Evolutionary conservation across 2,329 filamentous ascomycete genomes (phyloP).

Genomic region (Aspergillus fumigatiaffinis): DNA sequence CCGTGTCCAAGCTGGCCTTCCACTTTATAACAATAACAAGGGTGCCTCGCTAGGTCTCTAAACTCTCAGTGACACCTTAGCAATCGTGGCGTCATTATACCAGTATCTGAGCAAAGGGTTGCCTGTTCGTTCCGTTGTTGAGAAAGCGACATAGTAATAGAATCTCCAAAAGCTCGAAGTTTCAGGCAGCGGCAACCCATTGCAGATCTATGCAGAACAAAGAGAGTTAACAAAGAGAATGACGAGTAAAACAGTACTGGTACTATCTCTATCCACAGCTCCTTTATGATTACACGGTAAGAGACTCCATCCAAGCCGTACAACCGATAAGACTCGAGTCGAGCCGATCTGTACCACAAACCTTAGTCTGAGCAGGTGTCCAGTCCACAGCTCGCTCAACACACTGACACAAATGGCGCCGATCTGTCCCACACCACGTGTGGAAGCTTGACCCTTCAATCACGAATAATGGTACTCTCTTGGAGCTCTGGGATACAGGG

Average conservation of each 20-base stretch:
- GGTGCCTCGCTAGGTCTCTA: neutral
- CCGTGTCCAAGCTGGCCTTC: neutral
- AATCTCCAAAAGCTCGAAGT: neutral
- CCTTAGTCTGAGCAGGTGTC: neutral
- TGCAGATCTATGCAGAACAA: neutral
- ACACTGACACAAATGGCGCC: slow-evolving; percentile 11
- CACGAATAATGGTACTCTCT: neutral
- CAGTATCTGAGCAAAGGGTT: neutral
- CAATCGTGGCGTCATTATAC: neutral
- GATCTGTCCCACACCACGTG: slow-evolving; percentile 29
- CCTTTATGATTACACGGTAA: neutral
- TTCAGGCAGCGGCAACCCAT: neutral
- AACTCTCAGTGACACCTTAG: neutral
- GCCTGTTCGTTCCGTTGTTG: neutral
- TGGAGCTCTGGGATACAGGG: neutral
- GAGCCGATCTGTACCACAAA: neutral
- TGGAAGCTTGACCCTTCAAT: slow-evolving; percentile 23
- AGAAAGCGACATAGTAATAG: neutral
- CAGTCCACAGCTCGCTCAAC: slow-evolving; percentile 1
- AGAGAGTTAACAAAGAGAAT: no score
- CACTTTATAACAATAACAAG: neutral
- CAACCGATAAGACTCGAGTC: neutral
- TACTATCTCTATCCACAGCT: no score
- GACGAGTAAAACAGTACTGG: no score
- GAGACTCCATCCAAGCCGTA: neutral